Evolutionary conservation across 192 early-diverging fungal species (phyloP).

Genomic region (Umbelopsis vinacea): DNA sequence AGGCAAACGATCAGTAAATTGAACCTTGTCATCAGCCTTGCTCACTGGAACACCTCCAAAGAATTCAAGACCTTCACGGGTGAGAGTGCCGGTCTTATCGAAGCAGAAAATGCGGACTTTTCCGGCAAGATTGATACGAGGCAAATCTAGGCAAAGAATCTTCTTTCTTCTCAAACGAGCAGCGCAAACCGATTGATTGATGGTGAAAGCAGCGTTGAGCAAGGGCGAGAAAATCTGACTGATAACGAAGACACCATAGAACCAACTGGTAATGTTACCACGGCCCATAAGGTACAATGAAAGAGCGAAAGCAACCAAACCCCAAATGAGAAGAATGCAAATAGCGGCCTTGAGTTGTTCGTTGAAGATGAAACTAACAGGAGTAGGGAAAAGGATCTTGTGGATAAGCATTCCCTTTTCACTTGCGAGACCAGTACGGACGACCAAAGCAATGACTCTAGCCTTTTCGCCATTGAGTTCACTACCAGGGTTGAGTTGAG

Average conservation of each 20-base stretch:
- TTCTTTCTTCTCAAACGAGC: slow-evolving; percentile 62
- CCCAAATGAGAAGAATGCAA: slow-evolving; percentile 67
- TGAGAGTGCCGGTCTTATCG: slow-evolving; percentile 82
- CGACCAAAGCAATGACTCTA: slow-evolving; percentile 62
- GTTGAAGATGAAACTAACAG: slow-evolving; percentile 76
- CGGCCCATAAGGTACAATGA: slow-evolving; percentile 63
- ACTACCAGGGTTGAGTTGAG: slow-evolving; percentile 54
- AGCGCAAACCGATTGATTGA: slow-evolving; percentile 73
- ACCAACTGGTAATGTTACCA: slow-evolving; percentile 68
- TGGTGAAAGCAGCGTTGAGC: slow-evolving; percentile 74
- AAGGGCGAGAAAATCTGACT: slow-evolving; percentile 72
- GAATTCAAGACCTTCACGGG: slow-evolving; percentile 74
- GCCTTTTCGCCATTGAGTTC: neutral
- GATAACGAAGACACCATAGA: slow-evolving; percentile 76
- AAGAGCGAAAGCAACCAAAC: slow-evolving; percentile 60
- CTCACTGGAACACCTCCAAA: slow-evolving; percentile 44
- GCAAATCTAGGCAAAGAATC: slow-evolving; percentile 77
- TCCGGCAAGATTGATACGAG: slow-evolving; percentile 72
- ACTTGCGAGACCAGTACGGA: slow-evolving; percentile 68
- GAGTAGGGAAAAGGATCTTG: slow-evolving; percentile 74
- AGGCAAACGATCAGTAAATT: slow-evolving; percentile 32
- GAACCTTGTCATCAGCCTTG: neutral
- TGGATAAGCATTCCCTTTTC: slow-evolving; percentile 74
- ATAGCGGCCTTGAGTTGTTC: slow-evolving; percentile 80
- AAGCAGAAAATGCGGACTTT: slow-evolving; percentile 82